Base-by-base conservation (phyloP, 352 stramenopile genomes). In the Phytophthora ramorum region DNA sequence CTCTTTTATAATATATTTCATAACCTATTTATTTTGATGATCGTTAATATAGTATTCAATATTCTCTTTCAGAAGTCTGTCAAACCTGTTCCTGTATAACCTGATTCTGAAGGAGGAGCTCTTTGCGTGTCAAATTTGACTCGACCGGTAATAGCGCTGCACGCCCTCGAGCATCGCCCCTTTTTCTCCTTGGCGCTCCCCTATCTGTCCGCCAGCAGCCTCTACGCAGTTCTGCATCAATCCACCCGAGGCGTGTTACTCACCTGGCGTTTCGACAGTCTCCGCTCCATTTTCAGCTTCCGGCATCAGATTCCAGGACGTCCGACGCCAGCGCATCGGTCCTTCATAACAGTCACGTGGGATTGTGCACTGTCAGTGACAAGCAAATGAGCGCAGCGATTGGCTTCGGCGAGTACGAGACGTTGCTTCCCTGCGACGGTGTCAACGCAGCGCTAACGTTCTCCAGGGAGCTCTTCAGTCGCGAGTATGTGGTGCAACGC, bases 381-480 rank as follows among this genome's bases (percentile, higher is more conserved):
- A 54, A 35, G 24, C 20, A 47, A 53, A 69, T 73, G 64, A 69
- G 30, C 38, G 5, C 19, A 9, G 20, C 46, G 7, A 58, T 73
- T 60, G 53, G 46, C 24, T 73, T 77, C 12, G 71, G 66, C 13
- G 76, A 82, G 49, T 85, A 82, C 38, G 73, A 73, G 32, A 63
- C 53, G 13, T 37, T 60, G 24, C 46, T 85, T n/a, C 45, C 47
- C 22, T 49, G 46, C 19, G 34, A 47, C 40, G 53, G 63, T 47
- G 58, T 65, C 14, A 59, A 60, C 28, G 24, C 51, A 0, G 49
- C 49, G 3, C 50, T 84, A 20, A 54, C 34, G 19, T 74, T 82
- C 46, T 67, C 66, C 14, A 66, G 67, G 35, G 76, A 85, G 58
- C 67, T 85, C n/a, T 78, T 79, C 37, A 75, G 69, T 55, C 73